Base-by-base conservation (phyloP, 176 grass and related monocot species). In the Carex pumila region DNA sequence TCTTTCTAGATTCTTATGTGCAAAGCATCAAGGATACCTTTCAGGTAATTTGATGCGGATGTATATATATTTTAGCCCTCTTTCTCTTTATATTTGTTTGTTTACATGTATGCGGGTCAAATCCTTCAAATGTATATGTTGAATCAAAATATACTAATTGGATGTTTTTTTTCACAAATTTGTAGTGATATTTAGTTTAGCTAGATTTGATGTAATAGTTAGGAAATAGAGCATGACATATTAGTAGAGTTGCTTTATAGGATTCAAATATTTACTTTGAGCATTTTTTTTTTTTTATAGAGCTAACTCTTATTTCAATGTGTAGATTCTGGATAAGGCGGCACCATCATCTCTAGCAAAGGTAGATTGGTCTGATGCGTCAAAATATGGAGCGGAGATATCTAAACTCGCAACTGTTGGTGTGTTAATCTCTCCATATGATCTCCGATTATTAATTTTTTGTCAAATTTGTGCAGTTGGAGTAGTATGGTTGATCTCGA, bases 331-430 rank as follows among this genome's bases (percentile, higher is more conserved):
- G 87, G 49, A 79, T 12, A 70, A 79, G 52, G 70, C 83, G 15
- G 86, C 88, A 39, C 83, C 85, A 7, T 81, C 86, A 5, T 76
- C 84, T 53, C 65, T 95, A 12, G 87, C 89, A 66, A 94, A 89
- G 88, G 83, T 86, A 84, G 91, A 94, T 54, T 99, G 91, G 96
- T 90, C 86, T 4, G 89, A 95, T 71, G 96, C 93, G 71, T 57
- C 90, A 49, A 88, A 90, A 79, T 66, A 92, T 21, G 93, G 88
- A 10, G 89, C 93, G 22, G 89, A 92, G 50, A 75, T 99, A 70
- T 99, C 96, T 67, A 95, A 90, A 85, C 91, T 95, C 71, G 96
- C 93, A 34, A 99, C 93, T 52, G 84, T 92, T 1, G 88, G 91
- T 99, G 67, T 36, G 89, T 90, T 19, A 52, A 79, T 69, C 31